A percentile compares a stretch with the other conserved stretches of the same genome.
phyloP scores from a whole-genome alignment of 148 eudicot species.

The Limonium bicolor region DNA sequence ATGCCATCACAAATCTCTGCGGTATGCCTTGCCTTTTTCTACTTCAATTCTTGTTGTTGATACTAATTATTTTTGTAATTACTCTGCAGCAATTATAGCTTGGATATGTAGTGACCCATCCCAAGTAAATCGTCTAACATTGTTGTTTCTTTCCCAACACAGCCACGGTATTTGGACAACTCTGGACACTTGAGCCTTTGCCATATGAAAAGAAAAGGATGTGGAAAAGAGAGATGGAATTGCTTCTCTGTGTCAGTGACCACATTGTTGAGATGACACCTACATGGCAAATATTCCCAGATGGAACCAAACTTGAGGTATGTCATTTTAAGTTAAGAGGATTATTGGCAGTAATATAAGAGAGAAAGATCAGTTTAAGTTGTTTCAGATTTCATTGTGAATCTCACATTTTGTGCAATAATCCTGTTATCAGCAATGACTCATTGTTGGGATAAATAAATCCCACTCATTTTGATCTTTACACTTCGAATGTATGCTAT shows the following conservation, averaged over 20 bases:
- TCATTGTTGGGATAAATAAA: neutral
- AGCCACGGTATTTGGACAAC: slow-evolving; percentile 28
- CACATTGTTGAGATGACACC: slow-evolving; percentile 10
- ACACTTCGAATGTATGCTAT: no score
- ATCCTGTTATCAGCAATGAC: no score
- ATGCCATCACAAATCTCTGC: slow-evolving; percentile 83
- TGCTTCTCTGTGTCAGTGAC: slow-evolving; percentile 8
- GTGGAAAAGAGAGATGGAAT: slow-evolving; percentile 12
- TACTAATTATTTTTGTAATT: neutral
- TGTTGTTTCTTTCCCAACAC: neutral
- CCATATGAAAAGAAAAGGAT: slow-evolving; percentile 2
- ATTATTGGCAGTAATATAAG: neutral
- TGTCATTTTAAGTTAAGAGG: neutral
- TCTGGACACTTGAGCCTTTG: slow-evolving; percentile 10
- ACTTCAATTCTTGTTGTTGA: neutral
- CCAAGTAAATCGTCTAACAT: neutral
- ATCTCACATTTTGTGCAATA: neutral
- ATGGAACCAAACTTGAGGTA: slow-evolving; percentile 12
- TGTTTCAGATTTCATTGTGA: neutral
- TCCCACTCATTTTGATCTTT: no score
- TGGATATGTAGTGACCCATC: no score
- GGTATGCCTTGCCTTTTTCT: slow-evolving; percentile 19
- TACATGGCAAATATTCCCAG: slow-evolving; percentile 9
- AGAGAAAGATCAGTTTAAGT: neutral
- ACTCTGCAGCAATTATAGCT: neutral